Evolutionary conservation across 345 rosid species (phyloP), one percentile per base, ranked within the genome.

Genomic region (Cochlearia excelsa): DNA sequence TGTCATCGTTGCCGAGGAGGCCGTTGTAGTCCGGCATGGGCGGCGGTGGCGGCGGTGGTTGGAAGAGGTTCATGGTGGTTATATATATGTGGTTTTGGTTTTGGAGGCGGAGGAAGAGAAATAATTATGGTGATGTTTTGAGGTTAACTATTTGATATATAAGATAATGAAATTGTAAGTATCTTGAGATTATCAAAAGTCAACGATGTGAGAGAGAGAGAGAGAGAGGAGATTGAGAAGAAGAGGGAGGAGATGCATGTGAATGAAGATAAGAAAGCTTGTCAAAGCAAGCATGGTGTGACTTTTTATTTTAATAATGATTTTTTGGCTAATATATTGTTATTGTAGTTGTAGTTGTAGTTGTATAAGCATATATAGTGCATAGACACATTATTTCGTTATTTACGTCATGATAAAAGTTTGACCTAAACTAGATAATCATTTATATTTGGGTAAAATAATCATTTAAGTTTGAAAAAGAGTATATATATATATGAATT

Each of bases 231-330:
- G 23, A 16, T 16, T 16, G 39, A 52, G 68, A 43, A 3, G 3
- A 44, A 40, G 63, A 48, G 46, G 28, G 57, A 44, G 74, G 54
- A n/a, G 42, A 39, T 64, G 56, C 65, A 70, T 70, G 75, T 70
- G 75, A 70, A 70, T 39, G 46, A 57, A 10, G 66, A 51, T 64
- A 64, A 64, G 59, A 56, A 70, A 57, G 59, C 34, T 57, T 50
- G 68, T 57, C 55, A 70, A 64, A 51, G 65, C 69, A 64, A 43
- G 66, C 27, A 63, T 64, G 16, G 59, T 64, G 65, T 70, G 70
- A 70, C 63, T 62, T 53, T 54, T 61, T 3, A 27, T 34, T 53
- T 54, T 30, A 7, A 31, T 9, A 51, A 16, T 16, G 23, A 16
- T 16, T 16, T 16, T 16, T 16, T 16, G 23, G 23, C 23, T 16